These are phyloP conservation scores for Hyphopichia wangnamkhiaoensis DNA, from an alignment of 1,139 yeast species.

Conservation along the genomic window DNA sequence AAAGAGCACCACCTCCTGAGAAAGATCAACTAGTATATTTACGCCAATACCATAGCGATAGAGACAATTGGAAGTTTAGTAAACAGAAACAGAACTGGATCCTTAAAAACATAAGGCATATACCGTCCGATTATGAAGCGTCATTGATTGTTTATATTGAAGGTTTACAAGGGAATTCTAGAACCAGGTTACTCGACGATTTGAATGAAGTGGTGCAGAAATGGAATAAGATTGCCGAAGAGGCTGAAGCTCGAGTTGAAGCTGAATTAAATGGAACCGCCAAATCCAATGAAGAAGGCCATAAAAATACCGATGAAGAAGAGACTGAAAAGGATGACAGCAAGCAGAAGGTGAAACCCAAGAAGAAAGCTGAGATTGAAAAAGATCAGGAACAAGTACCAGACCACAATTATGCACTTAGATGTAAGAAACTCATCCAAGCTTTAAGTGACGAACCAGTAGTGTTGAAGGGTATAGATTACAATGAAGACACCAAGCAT, in stretches of 20 bases:
- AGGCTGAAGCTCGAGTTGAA: constrained; percentile 40
- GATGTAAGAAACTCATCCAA: constrained; percentile 42
- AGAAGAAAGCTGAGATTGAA: constrained; percentile 13
- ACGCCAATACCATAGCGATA: constrained; percentile 62
- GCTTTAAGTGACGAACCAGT: constrained; percentile 40
- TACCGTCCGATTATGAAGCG: constrained; percentile 57
- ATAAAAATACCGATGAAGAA: constrained; percentile 9
- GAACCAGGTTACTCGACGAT: constrained; percentile 56
- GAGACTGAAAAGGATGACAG: constrained; percentile 14
- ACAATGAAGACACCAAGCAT: constrained; percentile 11
- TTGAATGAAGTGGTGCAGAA: constrained; percentile 46
- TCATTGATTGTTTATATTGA: constrained; percentile 60
- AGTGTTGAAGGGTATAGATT: constrained; percentile 35
- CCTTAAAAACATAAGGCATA: constrained; percentile 60
- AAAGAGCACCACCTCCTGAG: constrained; percentile 74
- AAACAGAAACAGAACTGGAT: constrained; percentile 96
- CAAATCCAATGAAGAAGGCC: constrained; percentile 14
- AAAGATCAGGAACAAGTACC: constrained; percentile 17
- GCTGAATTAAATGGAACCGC: constrained; percentile 29
- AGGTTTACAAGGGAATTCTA: constrained; percentile 75
- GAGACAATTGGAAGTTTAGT: constrained; percentile 82
- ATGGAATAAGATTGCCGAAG: constrained; percentile 59
- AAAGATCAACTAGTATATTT: constrained; percentile 80
- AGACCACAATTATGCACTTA: constrained; percentile 40
- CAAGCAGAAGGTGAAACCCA: constrained; percentile 17